Evolutionary conservation across 495 filamentous ascomycete species (phyloP).

Genomic region (Xylaria longipes): DNA sequence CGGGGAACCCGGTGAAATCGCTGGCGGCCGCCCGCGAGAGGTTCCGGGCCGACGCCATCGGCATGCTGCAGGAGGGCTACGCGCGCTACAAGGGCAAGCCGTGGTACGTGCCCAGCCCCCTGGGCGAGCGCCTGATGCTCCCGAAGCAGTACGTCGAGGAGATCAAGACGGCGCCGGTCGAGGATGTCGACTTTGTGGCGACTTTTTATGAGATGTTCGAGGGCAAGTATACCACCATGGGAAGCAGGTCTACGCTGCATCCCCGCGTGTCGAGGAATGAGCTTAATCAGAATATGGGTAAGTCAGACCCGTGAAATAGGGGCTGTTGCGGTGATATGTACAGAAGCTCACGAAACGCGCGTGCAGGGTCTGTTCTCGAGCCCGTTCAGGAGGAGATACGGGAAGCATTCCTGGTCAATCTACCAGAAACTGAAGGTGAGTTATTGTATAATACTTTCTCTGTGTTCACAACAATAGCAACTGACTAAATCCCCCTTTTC

Average conservation of each 20-base stretch:
- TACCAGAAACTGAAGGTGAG: conserved; percentile 16
- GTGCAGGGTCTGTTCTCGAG: conserved; percentile 17
- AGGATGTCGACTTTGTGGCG: conserved; percentile 30
- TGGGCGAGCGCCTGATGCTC: conserved; percentile 36
- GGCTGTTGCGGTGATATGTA: too few relatives aligned
- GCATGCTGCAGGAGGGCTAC: neutral
- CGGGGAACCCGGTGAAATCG: neutral
- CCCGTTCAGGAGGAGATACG: conserved; percentile 28
- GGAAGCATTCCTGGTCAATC: conserved; percentile 20
- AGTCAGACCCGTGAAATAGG: too few relatives aligned
- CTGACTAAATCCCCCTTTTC: too few relatives aligned
- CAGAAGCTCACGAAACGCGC: too few relatives aligned
- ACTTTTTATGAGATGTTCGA: conserved; percentile 36
- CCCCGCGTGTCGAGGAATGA: conserved; percentile 21
- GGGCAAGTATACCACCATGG: conserved; percentile 32
- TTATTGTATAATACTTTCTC: too few relatives aligned
- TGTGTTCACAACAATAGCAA: too few relatives aligned
- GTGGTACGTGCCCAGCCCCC: conserved; percentile 27
- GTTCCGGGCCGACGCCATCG: neutral
- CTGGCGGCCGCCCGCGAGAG: neutral
- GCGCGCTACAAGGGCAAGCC: neutral
- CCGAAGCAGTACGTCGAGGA: conserved; percentile 34
- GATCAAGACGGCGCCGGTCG: conserved; percentile 32
- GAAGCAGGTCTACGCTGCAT: conserved; percentile 28
- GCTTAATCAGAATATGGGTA: conserved; percentile 25